Conservation (phyloP, 225 moss, liverwort and hornwort genomes). For the Antitrichia curtipendula region DNA sequence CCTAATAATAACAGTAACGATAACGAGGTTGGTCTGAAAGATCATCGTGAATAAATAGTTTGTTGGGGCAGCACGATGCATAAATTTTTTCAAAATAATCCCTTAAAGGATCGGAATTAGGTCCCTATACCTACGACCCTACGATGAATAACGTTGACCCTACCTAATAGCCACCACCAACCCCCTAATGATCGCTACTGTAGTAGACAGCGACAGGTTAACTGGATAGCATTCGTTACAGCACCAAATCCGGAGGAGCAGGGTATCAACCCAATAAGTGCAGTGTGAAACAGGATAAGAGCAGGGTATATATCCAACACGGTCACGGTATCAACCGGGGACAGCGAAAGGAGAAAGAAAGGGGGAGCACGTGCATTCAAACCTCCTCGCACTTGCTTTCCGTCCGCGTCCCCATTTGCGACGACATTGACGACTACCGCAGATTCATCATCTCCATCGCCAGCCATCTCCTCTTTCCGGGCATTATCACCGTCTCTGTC, state of each 20-base stretch:
- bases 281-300: neutral
- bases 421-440: neutral
- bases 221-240: neutral
- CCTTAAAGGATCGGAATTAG: neutral
- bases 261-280: neutral
- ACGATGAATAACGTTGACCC: neutral
- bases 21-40: neutral
- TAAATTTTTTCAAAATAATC: neutral
- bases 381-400: neutral
- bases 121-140: neutral
- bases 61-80: neutral
- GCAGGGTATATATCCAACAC: too few relatives aligned
- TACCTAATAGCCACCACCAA: neutral
- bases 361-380: constrained; percentile 12
- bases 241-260: too few relatives aligned
- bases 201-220: neutral
- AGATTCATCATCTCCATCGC: neutral
- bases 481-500: neutral
- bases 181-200: neutral
- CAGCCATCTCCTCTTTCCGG: neutral
- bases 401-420: neutral
- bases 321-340: neutral
- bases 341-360: neutral
- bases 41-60: neutral
- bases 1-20: neutral